phyloP scores from a whole-genome alignment of 176 grass and related monocot species.

The Musa acuminata region DNA sequence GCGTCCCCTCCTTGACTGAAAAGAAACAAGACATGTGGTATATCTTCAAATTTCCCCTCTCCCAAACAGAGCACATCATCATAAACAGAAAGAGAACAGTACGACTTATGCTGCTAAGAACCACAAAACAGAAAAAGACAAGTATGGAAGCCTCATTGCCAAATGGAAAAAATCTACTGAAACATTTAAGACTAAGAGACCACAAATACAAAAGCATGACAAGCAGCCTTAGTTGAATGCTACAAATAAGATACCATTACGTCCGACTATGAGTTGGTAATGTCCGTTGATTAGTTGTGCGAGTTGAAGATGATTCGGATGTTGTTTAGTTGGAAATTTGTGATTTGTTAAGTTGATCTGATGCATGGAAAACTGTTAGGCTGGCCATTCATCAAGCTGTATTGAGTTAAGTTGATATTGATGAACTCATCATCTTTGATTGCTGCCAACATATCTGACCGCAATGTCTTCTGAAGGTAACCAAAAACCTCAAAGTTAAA shows the following conservation, averaged over 20 bases:
- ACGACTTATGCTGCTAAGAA: not conserved
- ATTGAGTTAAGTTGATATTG: slow-evolving; percentile 11
- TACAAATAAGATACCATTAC: slow-evolving; percentile 17
- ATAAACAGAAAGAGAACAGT: not conserved
- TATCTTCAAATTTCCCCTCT: not conserved
- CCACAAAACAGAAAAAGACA: not conserved
- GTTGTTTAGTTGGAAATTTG: slow-evolving; percentile 23
- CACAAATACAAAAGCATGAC: not conserved
- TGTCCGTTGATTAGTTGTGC: slow-evolving; percentile 24
- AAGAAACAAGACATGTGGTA: not conserved
- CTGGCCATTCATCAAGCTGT: slow-evolving; percentile 29
- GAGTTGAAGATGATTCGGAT: slow-evolving; percentile 21
- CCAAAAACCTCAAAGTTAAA: slow-evolving; percentile 19
- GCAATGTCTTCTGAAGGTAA: slow-evolving; percentile 21
- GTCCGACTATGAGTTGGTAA: slow-evolving; percentile 18
- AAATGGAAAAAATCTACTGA: not conserved
- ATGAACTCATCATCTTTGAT: slow-evolving; percentile 20
- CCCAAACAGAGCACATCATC: too few species aligned
- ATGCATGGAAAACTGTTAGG: slow-evolving; percentile 20
- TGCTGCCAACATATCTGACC: slow-evolving; percentile 26
- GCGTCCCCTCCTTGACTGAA: slow-evolving; percentile 64
- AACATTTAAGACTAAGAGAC: not conserved
- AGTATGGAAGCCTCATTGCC: not conserved
- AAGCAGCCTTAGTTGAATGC: slow-evolving; percentile 11
- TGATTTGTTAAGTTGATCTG: slow-evolving; percentile 19